Evolutionary conservation across 108 stramenopile species (phyloP).

Genomic region (Cylindrotheca closterium): DNA sequence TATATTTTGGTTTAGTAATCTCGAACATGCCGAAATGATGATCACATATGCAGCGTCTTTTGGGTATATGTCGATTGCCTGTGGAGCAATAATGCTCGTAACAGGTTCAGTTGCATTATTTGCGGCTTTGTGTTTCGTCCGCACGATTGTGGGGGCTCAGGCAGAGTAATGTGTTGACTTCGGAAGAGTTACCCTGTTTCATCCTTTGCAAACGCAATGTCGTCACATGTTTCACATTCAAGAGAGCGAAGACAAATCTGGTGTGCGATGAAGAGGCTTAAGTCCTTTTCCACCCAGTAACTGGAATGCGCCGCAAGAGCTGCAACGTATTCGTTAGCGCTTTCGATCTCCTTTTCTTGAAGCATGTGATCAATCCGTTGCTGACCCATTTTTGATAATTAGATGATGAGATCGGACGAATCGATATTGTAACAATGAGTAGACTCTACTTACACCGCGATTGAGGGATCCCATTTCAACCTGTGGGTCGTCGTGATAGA

Average conservation of each 20-base stretch:
- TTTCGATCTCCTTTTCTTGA: slow-evolving; percentile 85
- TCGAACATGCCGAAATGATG: slow-evolving; percentile 88
- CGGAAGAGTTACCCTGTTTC: slow-evolving; percentile 14
- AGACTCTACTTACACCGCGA: not conserved
- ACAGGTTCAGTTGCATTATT: slow-evolving; percentile 92
- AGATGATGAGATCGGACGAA: too few species aligned
- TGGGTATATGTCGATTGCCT: slow-evolving; percentile 96
- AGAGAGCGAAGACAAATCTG: slow-evolving; percentile 45
- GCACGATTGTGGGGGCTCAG: slow-evolving; percentile 94
- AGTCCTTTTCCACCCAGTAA: slow-evolving; percentile 81
- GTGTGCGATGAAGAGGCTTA: slow-evolving; percentile 77
- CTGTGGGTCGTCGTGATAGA: not conserved
- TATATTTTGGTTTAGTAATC: slow-evolving; percentile 87
- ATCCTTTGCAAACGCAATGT: not conserved
- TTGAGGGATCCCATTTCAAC: not conserved
- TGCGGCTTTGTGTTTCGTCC: slow-evolving; percentile 91
- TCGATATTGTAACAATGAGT: too few species aligned
- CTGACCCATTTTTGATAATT: not conserved
- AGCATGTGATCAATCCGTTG: slow-evolving; percentile 64
- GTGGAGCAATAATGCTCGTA: slow-evolving; percentile 85
- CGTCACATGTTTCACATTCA: slow-evolving; percentile 10
- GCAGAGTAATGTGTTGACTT: slow-evolving; percentile 89
- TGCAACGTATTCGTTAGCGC: slow-evolving; percentile 82
- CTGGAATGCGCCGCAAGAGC: slow-evolving; percentile 80
- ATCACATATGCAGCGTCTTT: slow-evolving; percentile 98